Conservation (phyloP, 2,329 filamentous ascomycete genomes). For the Orbilia javanica region DNA sequence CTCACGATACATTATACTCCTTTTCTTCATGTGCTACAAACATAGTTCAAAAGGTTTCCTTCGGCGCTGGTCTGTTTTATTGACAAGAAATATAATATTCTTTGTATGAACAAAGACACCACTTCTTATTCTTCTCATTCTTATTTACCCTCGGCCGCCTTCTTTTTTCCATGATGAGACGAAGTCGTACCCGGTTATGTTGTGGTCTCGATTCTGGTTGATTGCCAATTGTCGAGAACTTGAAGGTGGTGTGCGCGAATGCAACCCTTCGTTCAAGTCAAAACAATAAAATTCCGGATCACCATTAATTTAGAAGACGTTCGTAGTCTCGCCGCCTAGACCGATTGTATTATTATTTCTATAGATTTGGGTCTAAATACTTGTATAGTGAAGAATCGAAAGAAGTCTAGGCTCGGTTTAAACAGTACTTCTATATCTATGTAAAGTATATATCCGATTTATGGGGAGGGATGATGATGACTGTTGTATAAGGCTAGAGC, state of each 20-base stretch:
- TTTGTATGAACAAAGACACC: slow-evolving; percentile 44
- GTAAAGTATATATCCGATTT: neutral
- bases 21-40: slow-evolving; percentile 51
- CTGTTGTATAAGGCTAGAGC: neutral
- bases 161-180: neutral
- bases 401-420: neutral
- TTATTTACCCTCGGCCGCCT: too few species aligned
- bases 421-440: neutral
- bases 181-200: neutral
- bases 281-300: slow-evolving; percentile 6
- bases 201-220: neutral
- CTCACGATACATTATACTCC: slow-evolving; percentile 49
- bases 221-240: slow-evolving; percentile 1
- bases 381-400: slow-evolving; percentile 2
- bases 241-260: neutral
- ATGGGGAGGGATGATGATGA: neutral
- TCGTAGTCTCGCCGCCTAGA: neutral
- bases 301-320: neutral
- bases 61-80: slow-evolving; percentile 55
- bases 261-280: neutral
- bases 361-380: slow-evolving; percentile 23
- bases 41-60: slow-evolving; percentile 53
- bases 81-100: slow-evolving; percentile 57
- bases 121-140: neutral
- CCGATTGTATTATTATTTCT: slow-evolving; percentile 6